Evolutionary conservation across 2,329 filamentous ascomycete species (phyloP), one percentile per base, ranked within the genome.

Genomic region (Claviceps sp.): DNA sequence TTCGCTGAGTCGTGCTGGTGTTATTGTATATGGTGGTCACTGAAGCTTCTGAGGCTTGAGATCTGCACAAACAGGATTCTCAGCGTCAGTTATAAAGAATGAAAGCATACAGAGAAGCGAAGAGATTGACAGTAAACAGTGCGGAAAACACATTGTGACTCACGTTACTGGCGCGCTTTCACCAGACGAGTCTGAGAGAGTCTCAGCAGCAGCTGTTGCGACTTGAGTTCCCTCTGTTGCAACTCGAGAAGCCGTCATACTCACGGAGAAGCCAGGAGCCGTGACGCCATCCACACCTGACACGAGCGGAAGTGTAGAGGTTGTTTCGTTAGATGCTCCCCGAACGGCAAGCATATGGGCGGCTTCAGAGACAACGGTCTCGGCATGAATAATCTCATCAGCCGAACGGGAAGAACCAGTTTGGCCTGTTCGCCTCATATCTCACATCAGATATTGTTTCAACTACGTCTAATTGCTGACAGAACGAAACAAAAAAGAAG

Each of bases 101-200:
- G 9, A 4, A 9, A 34, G 30, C 0, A 1, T 11, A 34, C 30
- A 34, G 30, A 34, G 30, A 34, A 11, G 11, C 1, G 30, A 13
- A 6, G 8, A 1, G 37, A 14, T 30, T 8, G 38, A 18, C 6
- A 13, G 18, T 16, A n/a, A 2, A 11, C 9, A 7, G 18, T 16
- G 14, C 22, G 26, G 4, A 34, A 37, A n/a, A 4, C 13, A 18
- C 4, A 7, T 11, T 11, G 14, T 9, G 37, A 57, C 67, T 61
- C 58, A 70, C 67, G 65, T 65, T 55, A 68, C 60, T 1, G 67
- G 65, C 24, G 67, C 59, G 46, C 59, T 63, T 52, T 62, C 55
- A 37, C 55, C 57, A 22, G 34, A 14, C 4, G 44, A n/a, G 8
- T 45, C 40, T 18, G 54, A 45, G 4, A 24, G 40, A 16, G 44